These are phyloP conservation scores for Apiospora aurea DNA, from an alignment of 2,329 filamentous ascomycete species.

Conservation along the genomic window DNA sequence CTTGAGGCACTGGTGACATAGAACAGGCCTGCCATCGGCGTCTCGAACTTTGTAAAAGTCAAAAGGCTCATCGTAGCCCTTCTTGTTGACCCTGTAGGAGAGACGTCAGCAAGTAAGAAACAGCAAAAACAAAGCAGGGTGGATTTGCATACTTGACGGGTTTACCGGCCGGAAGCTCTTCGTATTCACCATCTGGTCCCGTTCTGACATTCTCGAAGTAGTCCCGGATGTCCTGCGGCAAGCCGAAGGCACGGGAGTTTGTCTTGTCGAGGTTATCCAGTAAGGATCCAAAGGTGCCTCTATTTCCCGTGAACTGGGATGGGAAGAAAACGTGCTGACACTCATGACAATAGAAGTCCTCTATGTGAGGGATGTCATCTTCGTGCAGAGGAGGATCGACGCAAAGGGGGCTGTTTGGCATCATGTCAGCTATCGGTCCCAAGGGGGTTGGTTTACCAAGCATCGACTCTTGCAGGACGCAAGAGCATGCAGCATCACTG, in stretches of 20 bases:
- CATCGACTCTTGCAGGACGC: neutral
- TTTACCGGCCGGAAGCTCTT: slow-evolving; percentile 63
- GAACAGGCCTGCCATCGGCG: slow-evolving; percentile 73
- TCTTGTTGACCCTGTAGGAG: slow-evolving; percentile 54
- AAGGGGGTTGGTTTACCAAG: neutral
- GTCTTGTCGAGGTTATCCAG: slow-evolving; percentile 70
- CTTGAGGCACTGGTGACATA: slow-evolving; percentile 79
- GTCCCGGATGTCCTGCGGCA: slow-evolving; percentile 75
- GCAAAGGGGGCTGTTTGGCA: slow-evolving; percentile 66
- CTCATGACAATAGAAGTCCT: slow-evolving; percentile 86
- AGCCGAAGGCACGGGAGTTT: slow-evolving; percentile 74
- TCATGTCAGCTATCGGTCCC: neutral
- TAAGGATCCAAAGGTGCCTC: slow-evolving; percentile 67
- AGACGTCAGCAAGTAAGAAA: slow-evolving; percentile 38
- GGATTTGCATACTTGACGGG: slow-evolving; percentile 61
- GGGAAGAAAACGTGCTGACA: slow-evolving; percentile 63
- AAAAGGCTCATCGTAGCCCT: slow-evolving; percentile 65
- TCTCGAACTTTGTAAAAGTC: slow-evolving; percentile 76
- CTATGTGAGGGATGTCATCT: slow-evolving; percentile 66
- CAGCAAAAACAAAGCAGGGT: neutral
- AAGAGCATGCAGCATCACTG: neutral
- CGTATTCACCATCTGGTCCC: slow-evolving; percentile 80
- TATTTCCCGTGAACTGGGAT: slow-evolving; percentile 50
- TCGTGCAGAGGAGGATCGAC: slow-evolving; percentile 75
- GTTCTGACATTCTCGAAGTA: slow-evolving; percentile 83